Evolutionary conservation across 805 yeast species (phyloP).

Genomic region (Ogataea polymorpha): DNA sequence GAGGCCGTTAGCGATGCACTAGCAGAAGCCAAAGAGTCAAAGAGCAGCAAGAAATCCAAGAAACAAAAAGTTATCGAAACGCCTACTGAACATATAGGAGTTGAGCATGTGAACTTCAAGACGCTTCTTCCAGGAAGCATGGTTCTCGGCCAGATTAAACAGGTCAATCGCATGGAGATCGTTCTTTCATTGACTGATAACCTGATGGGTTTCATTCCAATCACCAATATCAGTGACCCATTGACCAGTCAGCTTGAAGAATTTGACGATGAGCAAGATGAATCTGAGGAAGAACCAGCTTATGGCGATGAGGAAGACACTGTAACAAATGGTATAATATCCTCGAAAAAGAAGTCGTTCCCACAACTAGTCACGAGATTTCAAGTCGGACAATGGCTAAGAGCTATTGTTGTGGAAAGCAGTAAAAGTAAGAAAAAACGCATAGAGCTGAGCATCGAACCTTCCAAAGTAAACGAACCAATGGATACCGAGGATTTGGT

Average conservation of each 20-base stretch:
- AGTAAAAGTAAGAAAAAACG: constrained; percentile 45
- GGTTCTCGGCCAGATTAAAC: constrained; percentile 72
- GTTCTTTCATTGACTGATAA: constrained; percentile 76
- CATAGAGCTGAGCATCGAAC: constrained; percentile 71
- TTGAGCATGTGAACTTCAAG: constrained; percentile 63
- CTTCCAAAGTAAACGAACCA: constrained; percentile 61
- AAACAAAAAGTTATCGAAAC: constrained; percentile 28
- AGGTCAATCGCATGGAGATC: constrained; percentile 60
- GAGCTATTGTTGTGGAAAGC: constrained; percentile 67
- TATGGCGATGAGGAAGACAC: constrained; percentile 34
- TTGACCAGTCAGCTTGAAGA: constrained; percentile 56
- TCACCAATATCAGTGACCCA: constrained; percentile 66
- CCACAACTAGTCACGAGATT: constrained; percentile 59
- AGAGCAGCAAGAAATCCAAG: constrained; percentile 28
- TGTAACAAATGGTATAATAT: constrained; percentile 21
- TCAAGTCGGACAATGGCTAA: constrained; percentile 77
- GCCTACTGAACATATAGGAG: constrained; percentile 36
- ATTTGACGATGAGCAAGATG: constrained; percentile 47
- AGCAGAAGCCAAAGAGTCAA: constrained; percentile 41
- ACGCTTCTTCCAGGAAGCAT: constrained; percentile 66
- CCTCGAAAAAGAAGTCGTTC: constrained; percentile 37
- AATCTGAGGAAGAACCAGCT: constrained; percentile 33
- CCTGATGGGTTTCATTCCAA: constrained; percentile 73
- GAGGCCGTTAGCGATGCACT: constrained; percentile 89
- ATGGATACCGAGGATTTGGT: constrained; percentile 59